Base-by-base conservation (phyloP, 352 stramenopile species). In the Pythium sukuiense region DNA sequence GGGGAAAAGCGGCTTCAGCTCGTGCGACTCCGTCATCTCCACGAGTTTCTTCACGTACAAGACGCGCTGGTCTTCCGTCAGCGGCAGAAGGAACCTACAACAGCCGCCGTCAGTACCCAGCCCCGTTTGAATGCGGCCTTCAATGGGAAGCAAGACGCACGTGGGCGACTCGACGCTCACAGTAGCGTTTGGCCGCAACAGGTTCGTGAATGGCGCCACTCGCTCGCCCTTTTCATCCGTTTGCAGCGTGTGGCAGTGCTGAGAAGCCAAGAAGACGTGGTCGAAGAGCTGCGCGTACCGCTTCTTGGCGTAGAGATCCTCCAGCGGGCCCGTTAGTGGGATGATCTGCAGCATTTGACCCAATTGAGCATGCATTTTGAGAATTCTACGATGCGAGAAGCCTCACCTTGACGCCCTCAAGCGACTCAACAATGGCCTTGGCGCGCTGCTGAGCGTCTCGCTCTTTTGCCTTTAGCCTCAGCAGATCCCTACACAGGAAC, bases 121-220 rank as follows among this genome's bases (percentile, higher is more conserved):
- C 13, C 29, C 18, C 12, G 2, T 64, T 61, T 27, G 59, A 30
- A 35, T 27, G 32, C 32, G 32, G 3, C 18, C 6, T 29, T 49
- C 20, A 4, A 35, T 1, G 20, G 20, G 1, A n/a, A 14, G 20
- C 14, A 56, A 50, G 9, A 87, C 83, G 50, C 75, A 92, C 84
- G 82, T 76, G 11, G 83, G 87, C 8, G 84, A 90, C 56, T 95
- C 86, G 53, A 95, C 55, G 57, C 84, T 83, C 12, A 95, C 76
- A 12, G 54, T 61, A 0, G 86, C 81, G 14, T 67, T 55, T 18
- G 75, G 58, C 8, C 71, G 67, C 20, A 93, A 70, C 30, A 93
- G 46, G 13, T 67, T 70, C 9, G 69, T 79, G 43, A 90, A 77
- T 3, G 55, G 16, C 20, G 54, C 30, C 63, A 26, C 1, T 73